Conservation (phyloP, 1,284 basidiomycete genomes). For the Ustilago xerochloae region DNA sequence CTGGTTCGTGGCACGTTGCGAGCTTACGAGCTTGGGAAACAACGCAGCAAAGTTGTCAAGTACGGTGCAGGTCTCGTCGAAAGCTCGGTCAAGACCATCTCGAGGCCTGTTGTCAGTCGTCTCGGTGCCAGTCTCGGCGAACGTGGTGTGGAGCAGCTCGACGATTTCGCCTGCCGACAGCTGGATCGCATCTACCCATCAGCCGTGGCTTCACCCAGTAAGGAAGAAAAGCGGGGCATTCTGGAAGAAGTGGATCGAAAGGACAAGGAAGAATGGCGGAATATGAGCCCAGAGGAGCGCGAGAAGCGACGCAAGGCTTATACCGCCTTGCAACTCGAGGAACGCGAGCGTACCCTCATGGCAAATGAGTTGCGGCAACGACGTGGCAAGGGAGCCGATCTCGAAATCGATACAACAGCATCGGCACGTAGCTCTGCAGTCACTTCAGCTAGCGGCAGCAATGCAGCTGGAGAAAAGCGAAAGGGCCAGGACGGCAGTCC, state of each 20-base stretch:
- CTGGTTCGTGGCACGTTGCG: conserved; percentile 78
- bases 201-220: conserved; percentile 34
- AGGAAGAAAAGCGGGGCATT: conserved; percentile 54
- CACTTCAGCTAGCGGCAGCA: conserved; percentile 15
- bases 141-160: conserved; percentile 75
- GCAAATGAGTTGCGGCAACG: conserved; percentile 54
- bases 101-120: conserved; percentile 83
- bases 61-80: conserved; percentile 90
- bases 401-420: conserved; percentile 25
- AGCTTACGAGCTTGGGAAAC: conserved; percentile 81
- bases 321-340: conserved; percentile 51
- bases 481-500: conserved; percentile 11
- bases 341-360: conserved; percentile 55
- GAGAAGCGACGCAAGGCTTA: conserved; percentile 56
- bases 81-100: conserved; percentile 82
- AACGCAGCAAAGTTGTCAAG: conserved; percentile 82
- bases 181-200: conserved; percentile 74
- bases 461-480: conserved; percentile 1
- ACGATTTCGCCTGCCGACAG: conserved; percentile 87
- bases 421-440: conserved; percentile 7
- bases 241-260: conserved; percentile 53
- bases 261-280: conserved; percentile 54
- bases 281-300: conserved; percentile 54
- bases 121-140: conserved; percentile 72
- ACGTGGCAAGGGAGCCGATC: conserved; percentile 33